Percentiles rank a stretch among this genome's conserved stretches.
Conservation (phyloP, 257 asterid genomes). For the Petrea volubilis region DNA sequence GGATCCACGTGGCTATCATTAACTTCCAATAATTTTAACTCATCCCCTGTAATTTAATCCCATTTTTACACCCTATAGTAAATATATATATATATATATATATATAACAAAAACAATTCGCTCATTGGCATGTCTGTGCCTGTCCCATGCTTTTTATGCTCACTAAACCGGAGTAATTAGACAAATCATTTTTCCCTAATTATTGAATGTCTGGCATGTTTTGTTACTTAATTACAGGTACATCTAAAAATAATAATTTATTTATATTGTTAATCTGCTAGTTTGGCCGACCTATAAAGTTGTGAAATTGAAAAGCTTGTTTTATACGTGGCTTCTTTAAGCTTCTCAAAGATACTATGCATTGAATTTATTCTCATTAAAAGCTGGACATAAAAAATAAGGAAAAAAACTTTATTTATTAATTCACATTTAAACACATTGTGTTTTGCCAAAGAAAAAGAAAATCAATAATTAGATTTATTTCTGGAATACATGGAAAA, state of each 20-base stretch:
- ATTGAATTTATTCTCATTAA: not conserved
- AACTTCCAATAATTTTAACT: slow-evolving; percentile 22
- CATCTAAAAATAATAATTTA: no score
- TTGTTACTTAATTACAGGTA: no score
- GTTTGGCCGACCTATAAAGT: not conserved
- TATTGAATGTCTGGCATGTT: not conserved
- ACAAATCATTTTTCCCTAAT: not conserved
- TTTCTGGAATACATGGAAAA: no score
- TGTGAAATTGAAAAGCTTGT: not conserved
- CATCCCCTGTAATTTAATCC: not conserved
- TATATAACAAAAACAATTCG: no score
- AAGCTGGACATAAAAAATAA: not conserved
- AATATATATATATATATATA: no score
- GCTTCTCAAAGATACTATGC: not conserved
- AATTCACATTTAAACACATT: no score
- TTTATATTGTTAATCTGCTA: no score
- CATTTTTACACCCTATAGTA: no score
- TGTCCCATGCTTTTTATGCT: slow-evolving; percentile 9
- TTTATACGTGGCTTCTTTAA: not conserved
- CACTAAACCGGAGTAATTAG: not conserved
- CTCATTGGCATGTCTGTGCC: slow-evolving; percentile 39
- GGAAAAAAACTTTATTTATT: not conserved
- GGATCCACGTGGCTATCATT: slow-evolving; percentile 45
- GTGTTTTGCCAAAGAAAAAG: no score
- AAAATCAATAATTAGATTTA: no score